Percentiles rank a stretch among this genome's conserved stretches.
Conservation (phyloP, 257 asterid genomes). For the Solanum megistacrolobum region DNA sequence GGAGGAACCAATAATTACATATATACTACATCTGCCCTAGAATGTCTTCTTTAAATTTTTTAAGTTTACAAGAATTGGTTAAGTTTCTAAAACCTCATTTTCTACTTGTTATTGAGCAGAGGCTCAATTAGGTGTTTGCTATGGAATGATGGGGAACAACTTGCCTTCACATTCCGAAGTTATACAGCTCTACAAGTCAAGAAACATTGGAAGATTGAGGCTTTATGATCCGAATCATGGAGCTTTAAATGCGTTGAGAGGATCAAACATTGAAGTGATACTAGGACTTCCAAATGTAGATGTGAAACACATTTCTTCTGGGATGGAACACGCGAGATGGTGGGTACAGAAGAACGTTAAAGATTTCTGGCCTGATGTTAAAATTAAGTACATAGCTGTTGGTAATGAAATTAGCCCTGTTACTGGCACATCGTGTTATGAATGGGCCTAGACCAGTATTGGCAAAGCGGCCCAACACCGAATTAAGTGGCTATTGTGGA, state of each 20-base stretch:
- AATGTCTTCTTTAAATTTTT: not conserved
- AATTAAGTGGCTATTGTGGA: no score
- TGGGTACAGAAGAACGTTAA: not conserved
- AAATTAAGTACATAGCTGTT: constrained; percentile 16
- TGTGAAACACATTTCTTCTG: not conserved
- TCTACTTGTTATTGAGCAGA: not conserved
- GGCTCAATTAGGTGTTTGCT: constrained; percentile 23
- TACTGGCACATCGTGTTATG: not conserved
- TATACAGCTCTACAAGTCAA: not conserved
- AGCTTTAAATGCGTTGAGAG: not conserved
- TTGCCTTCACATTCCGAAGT: constrained; percentile 1
- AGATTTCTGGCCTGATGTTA: not conserved
- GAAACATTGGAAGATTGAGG: not conserved
- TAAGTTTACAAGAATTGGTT: not conserved
- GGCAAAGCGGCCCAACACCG: no score
- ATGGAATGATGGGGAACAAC: constrained; percentile 26
- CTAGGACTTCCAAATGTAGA: not conserved
- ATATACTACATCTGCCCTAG: not conserved
- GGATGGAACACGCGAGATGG: not conserved
- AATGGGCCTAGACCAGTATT: no score
- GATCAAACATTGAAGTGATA: not conserved
- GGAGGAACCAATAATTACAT: not conserved
- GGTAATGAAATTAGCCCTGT: constrained; percentile 30
- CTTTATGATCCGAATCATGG: not conserved
- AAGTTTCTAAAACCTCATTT: not conserved